Percentiles rank a stretch among this genome's conserved stretches.
These are phyloP conservation scores for Boletellus ananas DNA, from an alignment of 768 basidiomycete species.

Conservation along the genomic window DNA sequence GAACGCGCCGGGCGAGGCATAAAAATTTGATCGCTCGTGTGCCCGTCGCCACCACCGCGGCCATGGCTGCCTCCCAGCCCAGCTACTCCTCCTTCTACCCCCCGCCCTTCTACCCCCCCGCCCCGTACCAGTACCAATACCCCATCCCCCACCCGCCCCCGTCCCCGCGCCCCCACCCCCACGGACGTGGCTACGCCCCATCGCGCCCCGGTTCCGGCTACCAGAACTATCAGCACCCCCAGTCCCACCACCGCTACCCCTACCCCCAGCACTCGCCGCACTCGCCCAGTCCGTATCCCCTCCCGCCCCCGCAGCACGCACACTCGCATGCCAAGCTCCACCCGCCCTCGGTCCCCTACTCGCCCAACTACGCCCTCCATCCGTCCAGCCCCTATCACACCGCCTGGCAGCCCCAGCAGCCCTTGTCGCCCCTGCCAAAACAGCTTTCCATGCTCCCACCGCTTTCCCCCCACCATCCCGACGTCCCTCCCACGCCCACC, in stretches of 20 bases:
- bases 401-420: conserved; percentile 45
- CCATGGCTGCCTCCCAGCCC: conserved; percentile 25
- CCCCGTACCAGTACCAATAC: conserved; percentile 38
- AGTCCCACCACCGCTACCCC: conserved; percentile 32
- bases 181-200: conserved; percentile 34
- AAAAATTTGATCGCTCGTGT: conserved; percentile 13
- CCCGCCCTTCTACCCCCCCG: conserved; percentile 35
- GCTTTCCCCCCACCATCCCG: conserved; percentile 5
- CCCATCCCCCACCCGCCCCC: conserved; percentile 37
- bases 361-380: conserved; percentile 20
- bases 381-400: conserved; percentile 34
- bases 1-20: not conserved
- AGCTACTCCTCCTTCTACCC: conserved; percentile 25
- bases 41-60: conserved; percentile 2
- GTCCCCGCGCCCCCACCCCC: conserved; percentile 34
- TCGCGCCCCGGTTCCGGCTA: conserved; percentile 38
- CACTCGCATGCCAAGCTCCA: conserved; percentile 31
- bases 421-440: conserved; percentile 59
- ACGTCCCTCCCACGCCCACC: conserved; percentile 1
- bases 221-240: conserved; percentile 34
- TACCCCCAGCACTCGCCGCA: conserved; percentile 31
- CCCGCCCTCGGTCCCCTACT: conserved; percentile 32
- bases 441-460: conserved; percentile 51
- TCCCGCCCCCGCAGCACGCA: conserved; percentile 12
- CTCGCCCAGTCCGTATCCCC: conserved; percentile 24